phyloP scores from a whole-genome alignment of 768 basidiomycete genomes.

The Tricholoma furcatifolium region DNA sequence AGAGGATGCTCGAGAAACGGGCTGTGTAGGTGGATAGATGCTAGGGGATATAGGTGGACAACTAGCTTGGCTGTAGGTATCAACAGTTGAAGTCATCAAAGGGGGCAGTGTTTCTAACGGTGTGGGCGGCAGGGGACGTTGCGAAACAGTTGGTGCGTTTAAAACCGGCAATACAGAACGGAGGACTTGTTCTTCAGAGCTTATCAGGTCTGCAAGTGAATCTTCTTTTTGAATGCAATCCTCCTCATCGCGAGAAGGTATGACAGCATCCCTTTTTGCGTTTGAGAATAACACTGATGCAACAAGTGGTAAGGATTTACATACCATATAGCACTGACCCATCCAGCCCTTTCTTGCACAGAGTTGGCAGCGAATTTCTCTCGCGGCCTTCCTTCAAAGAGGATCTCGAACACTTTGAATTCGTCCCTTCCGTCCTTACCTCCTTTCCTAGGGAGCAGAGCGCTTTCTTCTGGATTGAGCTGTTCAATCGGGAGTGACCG shows the following conservation, averaged over 20 bases:
- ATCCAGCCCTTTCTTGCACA: conserved; percentile 62
- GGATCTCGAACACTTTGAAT: conserved; percentile 61
- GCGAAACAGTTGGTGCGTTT: conserved; percentile 20
- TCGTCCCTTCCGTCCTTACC: conserved; percentile 38
- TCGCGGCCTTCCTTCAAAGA: conserved; percentile 48
- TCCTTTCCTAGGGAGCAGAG: conserved; percentile 35
- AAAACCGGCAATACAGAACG: neutral
- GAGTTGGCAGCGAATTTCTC: conserved; percentile 66
- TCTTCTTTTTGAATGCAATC: neutral
- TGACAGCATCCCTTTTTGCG: conserved; percentile 53
- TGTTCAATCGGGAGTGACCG: conserved; percentile 51
- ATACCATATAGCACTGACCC: conserved; percentile 78
- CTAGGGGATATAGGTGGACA: conserved; percentile 23
- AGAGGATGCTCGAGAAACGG: conserved; percentile 20
- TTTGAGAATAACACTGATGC: neutral
- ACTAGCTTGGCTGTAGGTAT: neutral
- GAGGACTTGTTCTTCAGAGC: neutral
- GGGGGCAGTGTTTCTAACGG: conserved; percentile 16
- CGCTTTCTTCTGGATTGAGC: conserved; percentile 42
- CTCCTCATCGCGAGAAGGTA: conserved; percentile 35
- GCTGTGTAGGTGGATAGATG: conserved; percentile 22
- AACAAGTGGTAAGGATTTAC: conserved; percentile 14
- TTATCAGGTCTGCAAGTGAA: neutral
- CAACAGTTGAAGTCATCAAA: neutral
- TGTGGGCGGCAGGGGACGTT: conserved; percentile 31